Percentiles rank a stretch among this genome's conserved stretches.
These are phyloP conservation scores for Lasiodiplodia sp. DNA, from an alignment of 2,329 filamentous ascomycete species.

Conservation along the genomic window DNA sequence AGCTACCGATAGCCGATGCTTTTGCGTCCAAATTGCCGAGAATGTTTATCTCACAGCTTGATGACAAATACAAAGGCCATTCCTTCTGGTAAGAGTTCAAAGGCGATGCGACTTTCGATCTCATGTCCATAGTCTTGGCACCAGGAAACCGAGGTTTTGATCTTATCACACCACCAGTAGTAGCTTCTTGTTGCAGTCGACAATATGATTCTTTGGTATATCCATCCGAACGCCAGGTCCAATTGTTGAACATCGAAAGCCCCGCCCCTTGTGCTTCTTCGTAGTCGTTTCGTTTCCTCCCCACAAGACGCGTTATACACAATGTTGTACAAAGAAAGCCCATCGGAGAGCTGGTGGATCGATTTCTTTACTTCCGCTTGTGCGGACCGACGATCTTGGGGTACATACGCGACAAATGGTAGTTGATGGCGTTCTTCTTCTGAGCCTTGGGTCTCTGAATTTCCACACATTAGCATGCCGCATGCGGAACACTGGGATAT, in stretches of 20 bases:
- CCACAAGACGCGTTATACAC: conserved; percentile 1
- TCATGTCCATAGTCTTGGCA: neutral
- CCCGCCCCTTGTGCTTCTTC: neutral
- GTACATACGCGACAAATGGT: conserved; percentile 82
- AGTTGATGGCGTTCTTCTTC: conserved; percentile 86
- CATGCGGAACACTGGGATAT: neutral
- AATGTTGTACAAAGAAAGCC: conserved; percentile 23
- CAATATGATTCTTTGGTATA: conserved; percentile 27
- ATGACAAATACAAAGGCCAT: neutral
- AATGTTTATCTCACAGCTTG: neutral
- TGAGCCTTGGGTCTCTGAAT: conserved; percentile 61
- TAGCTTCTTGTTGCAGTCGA: conserved; percentile 1
- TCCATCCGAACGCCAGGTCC: conserved; percentile 25
- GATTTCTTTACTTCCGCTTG: conserved; percentile 64
- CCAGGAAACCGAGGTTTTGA: neutral
- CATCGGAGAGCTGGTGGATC: neutral
- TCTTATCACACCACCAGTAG: neutral
- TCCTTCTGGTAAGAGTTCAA: neutral
- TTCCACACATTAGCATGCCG: conserved; percentile 15
- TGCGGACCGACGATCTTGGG: conserved; percentile 74
- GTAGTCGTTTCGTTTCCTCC: neutral
- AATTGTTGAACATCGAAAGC: conserved; percentile 10
- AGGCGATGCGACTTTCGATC: neutral
- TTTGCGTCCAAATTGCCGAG: neutral
- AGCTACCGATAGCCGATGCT: neutral